phyloP scores from a whole-genome alignment of 179 eudicot species.

The Beta corolliflora region DNA sequence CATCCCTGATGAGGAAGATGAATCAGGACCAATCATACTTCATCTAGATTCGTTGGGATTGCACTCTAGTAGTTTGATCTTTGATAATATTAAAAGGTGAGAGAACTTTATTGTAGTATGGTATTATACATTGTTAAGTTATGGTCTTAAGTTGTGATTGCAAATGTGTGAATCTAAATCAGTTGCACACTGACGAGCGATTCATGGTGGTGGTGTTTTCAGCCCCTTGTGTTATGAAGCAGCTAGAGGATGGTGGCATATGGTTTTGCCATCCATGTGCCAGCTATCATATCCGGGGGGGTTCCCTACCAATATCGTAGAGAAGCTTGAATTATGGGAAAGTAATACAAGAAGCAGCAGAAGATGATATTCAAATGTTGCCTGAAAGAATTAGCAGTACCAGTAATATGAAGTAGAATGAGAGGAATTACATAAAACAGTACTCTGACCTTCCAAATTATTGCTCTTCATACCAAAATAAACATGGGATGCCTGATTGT shows the following conservation, averaged over 20 bases:
- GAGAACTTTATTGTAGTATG: background rate
- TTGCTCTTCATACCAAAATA: background rate
- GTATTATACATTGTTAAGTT: background rate
- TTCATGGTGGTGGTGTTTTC: background rate
- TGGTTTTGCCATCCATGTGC: background rate
- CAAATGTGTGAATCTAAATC: background rate
- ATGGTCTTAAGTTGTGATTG: background rate
- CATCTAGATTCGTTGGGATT: slow-evolving; percentile 93
- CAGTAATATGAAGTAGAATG: background rate
- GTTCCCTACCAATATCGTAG: background rate
- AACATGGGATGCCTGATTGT: background rate
- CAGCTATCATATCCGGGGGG: background rate
- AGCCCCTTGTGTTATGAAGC: background rate
- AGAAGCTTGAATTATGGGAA: background rate
- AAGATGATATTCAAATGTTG: too few relatives aligned
- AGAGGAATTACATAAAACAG: background rate
- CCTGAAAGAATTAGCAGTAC: background rate
- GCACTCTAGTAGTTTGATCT: slow-evolving; percentile 56
- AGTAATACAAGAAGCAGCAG: background rate
- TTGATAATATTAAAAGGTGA: slow-evolving; percentile 68
- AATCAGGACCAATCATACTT: slow-evolving; percentile 69
- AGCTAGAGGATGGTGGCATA: background rate
- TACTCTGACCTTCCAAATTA: background rate
- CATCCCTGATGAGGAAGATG: slow-evolving; percentile 75
- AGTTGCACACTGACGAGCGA: background rate